Percentiles rank a stretch among this genome's conserved stretches.
Conservation (phyloP, 768 basidiomycete species). For the Lactarius sanguifluus region DNA sequence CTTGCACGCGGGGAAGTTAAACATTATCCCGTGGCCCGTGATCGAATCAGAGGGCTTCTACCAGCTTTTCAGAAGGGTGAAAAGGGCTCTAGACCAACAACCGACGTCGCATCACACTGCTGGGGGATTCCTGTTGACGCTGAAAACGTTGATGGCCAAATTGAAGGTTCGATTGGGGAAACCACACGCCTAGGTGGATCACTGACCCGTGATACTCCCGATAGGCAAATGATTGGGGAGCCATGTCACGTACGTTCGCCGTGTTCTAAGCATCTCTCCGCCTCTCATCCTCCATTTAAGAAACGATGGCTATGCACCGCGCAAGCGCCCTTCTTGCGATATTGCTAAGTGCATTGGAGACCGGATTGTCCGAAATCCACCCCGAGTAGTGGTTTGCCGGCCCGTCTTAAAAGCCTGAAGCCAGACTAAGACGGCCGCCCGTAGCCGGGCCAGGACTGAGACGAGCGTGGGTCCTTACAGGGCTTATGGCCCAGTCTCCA, state of each 20-base stretch:
- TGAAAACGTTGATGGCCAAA: constrained; percentile 67
- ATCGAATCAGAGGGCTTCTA: constrained; percentile 53
- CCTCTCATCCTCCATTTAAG: background rate
- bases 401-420: no score
- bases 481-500: no score
- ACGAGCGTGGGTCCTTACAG: no score
- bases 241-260: constrained; percentile 28
- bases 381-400: background rate
- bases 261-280: background rate
- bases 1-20: constrained; percentile 53
- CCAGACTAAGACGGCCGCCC: no score
- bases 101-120: constrained; percentile 47
- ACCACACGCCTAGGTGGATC: background rate
- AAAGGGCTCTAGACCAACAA: constrained; percentile 49
- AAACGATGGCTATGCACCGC: background rate
- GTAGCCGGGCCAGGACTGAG: no score
- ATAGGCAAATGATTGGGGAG: constrained; percentile 65
- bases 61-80: constrained; percentile 47
- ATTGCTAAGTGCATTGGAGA: background rate
- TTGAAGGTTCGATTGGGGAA: constrained; percentile 45
- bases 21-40: constrained; percentile 43
- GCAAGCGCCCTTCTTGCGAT: background rate
- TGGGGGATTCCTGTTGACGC: constrained; percentile 51
- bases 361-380: background rate
- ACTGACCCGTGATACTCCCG: background rate